Evolutionary conservation across 306 rosid genomes (phyloP).

Genomic region (Inga oerstediana): DNA sequence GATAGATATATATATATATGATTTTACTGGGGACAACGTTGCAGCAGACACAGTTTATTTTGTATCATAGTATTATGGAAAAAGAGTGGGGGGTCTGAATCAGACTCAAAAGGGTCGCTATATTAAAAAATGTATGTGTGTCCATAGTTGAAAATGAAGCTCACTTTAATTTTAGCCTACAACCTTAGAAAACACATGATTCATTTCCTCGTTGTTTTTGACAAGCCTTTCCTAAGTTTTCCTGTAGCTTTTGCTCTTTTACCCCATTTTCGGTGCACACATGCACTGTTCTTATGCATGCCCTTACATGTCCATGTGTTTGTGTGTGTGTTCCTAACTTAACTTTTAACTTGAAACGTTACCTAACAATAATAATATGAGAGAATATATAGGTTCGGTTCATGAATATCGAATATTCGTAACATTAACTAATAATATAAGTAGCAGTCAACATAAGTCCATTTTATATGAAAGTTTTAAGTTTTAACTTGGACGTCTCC

Average conservation of each 20-base stretch:
- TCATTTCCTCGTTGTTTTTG: not conserved
- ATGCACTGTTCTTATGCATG: not conserved
- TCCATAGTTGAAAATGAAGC: slow-evolving; percentile 26
- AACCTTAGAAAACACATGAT: not conserved
- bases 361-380: not conserved
- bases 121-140: not conserved
- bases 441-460: not conserved
- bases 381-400: not conserved
- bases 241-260: not conserved
- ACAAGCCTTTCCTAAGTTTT: not conserved
- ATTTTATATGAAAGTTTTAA: not conserved
- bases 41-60: no score
- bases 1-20: no score
- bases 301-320: not conserved
- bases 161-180: not conserved
- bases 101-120: not conserved
- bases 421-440: not conserved
- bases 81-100: not conserved
- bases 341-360: not conserved
- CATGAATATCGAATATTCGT: not conserved
- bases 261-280: not conserved
- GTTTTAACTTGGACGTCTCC: not conserved
- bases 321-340: not conserved
- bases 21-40: not conserved
- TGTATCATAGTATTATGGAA: no score